Evolutionary conservation across 768 basidiomycete genomes (phyloP).

Genomic region (Fomitopsis serialis): DNA sequence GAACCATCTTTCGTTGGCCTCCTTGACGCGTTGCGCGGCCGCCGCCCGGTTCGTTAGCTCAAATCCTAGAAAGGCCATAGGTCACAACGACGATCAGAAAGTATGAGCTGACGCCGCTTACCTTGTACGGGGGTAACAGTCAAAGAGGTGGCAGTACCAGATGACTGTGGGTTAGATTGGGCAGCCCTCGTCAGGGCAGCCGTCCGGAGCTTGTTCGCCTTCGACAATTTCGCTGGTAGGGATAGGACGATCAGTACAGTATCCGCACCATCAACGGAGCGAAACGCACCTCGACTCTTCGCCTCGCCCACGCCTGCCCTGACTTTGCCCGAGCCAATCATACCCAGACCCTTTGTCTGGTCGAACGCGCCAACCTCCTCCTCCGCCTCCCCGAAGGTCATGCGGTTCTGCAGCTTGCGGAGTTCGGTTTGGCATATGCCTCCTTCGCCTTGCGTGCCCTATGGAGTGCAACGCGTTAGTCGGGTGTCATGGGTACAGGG

Average conservation of each 20-base stretch:
- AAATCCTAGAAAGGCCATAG: slow-evolving; percentile 50
- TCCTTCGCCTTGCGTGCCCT: slow-evolving; percentile 99
- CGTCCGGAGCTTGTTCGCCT: slow-evolving; percentile 87
- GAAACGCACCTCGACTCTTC: slow-evolving; percentile 79
- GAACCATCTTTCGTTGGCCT: slow-evolving; percentile 98
- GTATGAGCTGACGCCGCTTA: slow-evolving; percentile 22
- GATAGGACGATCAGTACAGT: slow-evolving; percentile 6
- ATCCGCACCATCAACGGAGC: background rate
- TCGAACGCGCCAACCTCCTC: slow-evolving; percentile 96
- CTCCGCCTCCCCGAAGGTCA: slow-evolving; percentile 93
- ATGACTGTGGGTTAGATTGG: slow-evolving; percentile 46
- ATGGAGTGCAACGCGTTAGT: background rate
- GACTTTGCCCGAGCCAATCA: slow-evolving; percentile 95
- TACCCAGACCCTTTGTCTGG: slow-evolving; percentile 96
- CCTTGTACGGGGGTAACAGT: slow-evolving; percentile 97
- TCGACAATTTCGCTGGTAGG: slow-evolving; percentile 84
- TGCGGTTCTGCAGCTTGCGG: slow-evolving; percentile 93
- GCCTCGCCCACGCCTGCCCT: slow-evolving; percentile 83
- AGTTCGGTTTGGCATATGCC: slow-evolving; percentile 96
- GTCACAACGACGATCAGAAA: background rate
- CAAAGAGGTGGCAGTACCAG: slow-evolving; percentile 87
- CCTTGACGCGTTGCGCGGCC: slow-evolving; percentile 82
- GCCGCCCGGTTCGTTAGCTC: slow-evolving; percentile 92
- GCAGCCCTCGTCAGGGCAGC: slow-evolving; percentile 78
- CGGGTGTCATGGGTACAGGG: background rate